Conservation (phyloP, 73 alveolate species). For the Paramecium pentaurelia region DNA sequence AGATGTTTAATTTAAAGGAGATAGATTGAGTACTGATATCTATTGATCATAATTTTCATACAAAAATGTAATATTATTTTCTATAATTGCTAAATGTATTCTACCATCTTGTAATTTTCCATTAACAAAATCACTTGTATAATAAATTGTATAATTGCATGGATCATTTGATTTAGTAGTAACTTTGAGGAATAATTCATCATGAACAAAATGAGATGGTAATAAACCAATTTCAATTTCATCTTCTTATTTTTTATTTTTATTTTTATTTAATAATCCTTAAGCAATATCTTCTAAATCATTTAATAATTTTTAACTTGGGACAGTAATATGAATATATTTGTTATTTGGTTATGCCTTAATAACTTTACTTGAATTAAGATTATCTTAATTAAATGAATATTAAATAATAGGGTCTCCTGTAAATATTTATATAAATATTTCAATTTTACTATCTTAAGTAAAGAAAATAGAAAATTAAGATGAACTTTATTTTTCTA, state of each 20-base stretch:
- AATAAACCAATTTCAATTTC: background rate
- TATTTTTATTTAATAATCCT: background rate
- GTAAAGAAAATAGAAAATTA: background rate
- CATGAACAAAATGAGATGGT: background rate
- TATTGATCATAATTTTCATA: constrained; percentile 13
- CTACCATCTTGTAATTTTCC: constrained; percentile 33
- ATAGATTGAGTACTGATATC: background rate
- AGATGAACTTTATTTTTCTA: background rate
- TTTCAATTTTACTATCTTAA: background rate
- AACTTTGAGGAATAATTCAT: background rate
- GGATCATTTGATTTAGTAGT: background rate
- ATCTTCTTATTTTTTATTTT: background rate
- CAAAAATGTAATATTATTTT: background rate
- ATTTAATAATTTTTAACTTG: background rate
- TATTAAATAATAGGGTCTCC: constrained; percentile 12
- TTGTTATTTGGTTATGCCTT: background rate
- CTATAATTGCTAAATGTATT: background rate
- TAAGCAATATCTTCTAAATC: background rate
- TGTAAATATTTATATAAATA: background rate
- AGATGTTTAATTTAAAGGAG: background rate
- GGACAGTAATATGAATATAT: background rate
- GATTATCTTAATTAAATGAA: background rate
- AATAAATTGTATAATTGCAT: background rate
- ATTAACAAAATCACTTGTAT: background rate
- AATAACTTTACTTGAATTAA: background rate